phyloP scores from a whole-genome alignment of 2,329 filamentous ascomycete genomes.

The Aphanocladium album region DNA sequence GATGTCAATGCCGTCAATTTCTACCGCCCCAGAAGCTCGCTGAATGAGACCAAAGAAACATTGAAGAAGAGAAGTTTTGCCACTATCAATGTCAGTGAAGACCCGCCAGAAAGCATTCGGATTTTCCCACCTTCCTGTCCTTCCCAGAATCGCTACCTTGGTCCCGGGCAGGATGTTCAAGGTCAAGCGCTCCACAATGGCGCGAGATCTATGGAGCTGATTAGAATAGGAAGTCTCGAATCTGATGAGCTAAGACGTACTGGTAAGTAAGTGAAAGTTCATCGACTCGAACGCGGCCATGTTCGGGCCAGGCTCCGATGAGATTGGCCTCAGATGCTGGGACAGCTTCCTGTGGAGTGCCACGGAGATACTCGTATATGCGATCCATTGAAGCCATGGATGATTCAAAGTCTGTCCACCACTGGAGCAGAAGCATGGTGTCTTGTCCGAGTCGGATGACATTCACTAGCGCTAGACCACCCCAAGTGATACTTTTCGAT shows the following conservation, averaged over 20 bases:
- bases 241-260: background rate
- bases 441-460: conserved; percentile 1
- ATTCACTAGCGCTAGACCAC: background rate
- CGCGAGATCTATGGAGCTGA: background rate
- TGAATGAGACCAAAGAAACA: conserved; percentile 3
- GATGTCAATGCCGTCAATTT: background rate
- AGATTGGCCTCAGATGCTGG: background rate
- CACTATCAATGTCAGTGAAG: background rate
- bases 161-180: background rate
- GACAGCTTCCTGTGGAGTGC: background rate
- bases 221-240: background rate
- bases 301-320: background rate
- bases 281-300: background rate
- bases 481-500: background rate
- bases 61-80: conserved; percentile 5
- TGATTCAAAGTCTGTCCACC: conserved; percentile 4
- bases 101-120: background rate
- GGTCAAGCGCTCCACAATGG: background rate
- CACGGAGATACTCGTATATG: background rate
- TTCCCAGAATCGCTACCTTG: conserved; percentile 2
- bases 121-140: conserved; percentile 1
- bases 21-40: background rate
- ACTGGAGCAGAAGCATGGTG: background rate
- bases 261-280: background rate
- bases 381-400: conserved; percentile 4